Percentiles rank a stretch among this genome's conserved stretches.
These are phyloP conservation scores for Ilyonectria robusta DNA, from an alignment of 2,329 filamentous ascomycete genomes.

Conservation along the genomic window DNA sequence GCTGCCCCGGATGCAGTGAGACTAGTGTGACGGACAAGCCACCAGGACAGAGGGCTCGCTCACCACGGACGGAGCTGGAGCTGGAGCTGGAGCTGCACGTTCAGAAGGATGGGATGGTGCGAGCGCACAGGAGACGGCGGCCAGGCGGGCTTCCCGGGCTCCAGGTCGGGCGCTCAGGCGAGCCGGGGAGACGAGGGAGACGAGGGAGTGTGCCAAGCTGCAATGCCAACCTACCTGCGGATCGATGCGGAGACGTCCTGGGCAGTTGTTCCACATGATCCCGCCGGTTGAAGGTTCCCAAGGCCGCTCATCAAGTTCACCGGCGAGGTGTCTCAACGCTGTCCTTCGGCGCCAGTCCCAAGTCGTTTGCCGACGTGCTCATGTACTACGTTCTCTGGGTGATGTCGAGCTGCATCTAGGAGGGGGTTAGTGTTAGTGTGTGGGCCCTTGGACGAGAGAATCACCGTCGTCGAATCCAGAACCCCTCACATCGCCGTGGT, in stretches of 20 bases:
- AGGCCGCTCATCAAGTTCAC: not conserved
- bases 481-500: slow-evolving; percentile 1
- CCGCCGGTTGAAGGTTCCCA: not conserved
- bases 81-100: not conserved
- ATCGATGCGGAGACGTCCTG: not conserved
- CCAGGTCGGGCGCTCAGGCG: slow-evolving; percentile 12
- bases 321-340: slow-evolving; percentile 1
- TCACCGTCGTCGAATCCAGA: slow-evolving; percentile 27
- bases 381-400: not conserved
- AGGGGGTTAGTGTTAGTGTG: not conserved
- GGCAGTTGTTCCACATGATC: not conserved
- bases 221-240: slow-evolving; percentile 7
- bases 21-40: slow-evolving; percentile 27
- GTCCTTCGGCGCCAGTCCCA: not conserved
- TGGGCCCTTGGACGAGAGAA: slow-evolving; percentile 7
- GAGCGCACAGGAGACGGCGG: slow-evolving; percentile 11
- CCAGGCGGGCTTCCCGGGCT: slow-evolving; percentile 11
- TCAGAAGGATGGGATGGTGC: not conserved
- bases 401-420: slow-evolving; percentile 13
- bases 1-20: slow-evolving; percentile 24
- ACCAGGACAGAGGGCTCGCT: not conserved
- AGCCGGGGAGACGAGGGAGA: slow-evolving; percentile 6
- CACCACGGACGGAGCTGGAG: not conserved
- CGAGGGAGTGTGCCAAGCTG: slow-evolving; percentile 7
- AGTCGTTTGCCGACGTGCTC: not conserved